A percentile compares a stretch with the other conserved stretches of the same genome.
phyloP scores from a whole-genome alignment of 208 protist species.

The Cochliopodium minus region DNA sequence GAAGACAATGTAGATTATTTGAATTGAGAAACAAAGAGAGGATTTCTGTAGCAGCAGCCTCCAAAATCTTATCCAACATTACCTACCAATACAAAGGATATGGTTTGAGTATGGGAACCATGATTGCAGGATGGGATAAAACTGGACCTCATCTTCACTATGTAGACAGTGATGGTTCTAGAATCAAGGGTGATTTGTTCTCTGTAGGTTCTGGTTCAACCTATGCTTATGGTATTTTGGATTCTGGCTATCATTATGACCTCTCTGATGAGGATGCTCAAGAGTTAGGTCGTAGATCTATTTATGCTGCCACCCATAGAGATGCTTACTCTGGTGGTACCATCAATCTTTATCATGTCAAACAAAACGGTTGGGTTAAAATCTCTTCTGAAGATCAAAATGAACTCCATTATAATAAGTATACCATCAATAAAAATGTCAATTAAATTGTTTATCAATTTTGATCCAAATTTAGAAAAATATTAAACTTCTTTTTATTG shows the following conservation, averaged over 20 bases:
- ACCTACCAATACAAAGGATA: conserved; percentile 92
- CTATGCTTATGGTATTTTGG: conserved; percentile 97
- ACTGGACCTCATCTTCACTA: conserved; percentile 94
- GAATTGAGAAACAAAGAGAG: conserved; percentile 77
- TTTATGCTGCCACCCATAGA: conserved; percentile 96
- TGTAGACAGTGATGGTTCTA: conserved; percentile 95
- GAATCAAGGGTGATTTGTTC: conserved; percentile 88
- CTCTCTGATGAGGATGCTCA: conserved; percentile 85
- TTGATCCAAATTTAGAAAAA: too few species aligned
- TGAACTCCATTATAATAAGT: conserved; percentile 39
- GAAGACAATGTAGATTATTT: conserved; percentile 72
- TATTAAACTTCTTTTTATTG: too few species aligned
- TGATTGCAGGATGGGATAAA: conserved; percentile 90
- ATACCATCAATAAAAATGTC: too few species aligned
- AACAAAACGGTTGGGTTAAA: conserved; percentile 73
- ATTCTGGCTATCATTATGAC: conserved; percentile 76
- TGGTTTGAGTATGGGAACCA: conserved; percentile 90
- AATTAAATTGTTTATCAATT: too few species aligned
- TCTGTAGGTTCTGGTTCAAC: conserved; percentile 96
- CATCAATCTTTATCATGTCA: conserved; percentile 84
- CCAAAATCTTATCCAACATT: conserved; percentile 97
- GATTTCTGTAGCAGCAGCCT: conserved; percentile 94
- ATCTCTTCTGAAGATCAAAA: conserved; percentile 75
- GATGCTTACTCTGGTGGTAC: conserved; percentile 93
- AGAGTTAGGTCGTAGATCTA: conserved; percentile 87